These are phyloP conservation scores for Cladobotryum protrusum DNA, from an alignment of 2,329 filamentous ascomycete genomes.

Conservation along the genomic window DNA sequence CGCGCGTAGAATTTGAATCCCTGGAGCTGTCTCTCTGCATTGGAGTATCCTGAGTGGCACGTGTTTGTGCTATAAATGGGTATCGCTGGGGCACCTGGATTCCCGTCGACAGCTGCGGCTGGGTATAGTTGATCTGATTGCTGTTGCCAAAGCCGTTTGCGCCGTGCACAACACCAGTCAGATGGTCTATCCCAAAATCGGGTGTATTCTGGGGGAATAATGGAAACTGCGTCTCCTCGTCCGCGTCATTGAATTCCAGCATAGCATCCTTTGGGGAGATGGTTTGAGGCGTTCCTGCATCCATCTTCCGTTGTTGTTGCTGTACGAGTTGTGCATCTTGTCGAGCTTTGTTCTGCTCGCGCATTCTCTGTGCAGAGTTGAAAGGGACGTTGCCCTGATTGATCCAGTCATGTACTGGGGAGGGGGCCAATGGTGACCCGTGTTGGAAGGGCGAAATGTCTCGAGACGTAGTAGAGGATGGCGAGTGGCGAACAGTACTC, in stretches of 20 bases:
- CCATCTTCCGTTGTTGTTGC: conserved; percentile 33
- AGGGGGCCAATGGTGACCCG: conserved; percentile 69
- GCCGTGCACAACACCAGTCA: conserved; percentile 29
- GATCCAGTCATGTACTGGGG: conserved; percentile 38
- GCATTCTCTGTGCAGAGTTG: conserved; percentile 51
- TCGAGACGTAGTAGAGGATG: conserved; percentile 44
- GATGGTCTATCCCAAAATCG: conserved; percentile 36
- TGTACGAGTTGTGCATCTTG: conserved; percentile 46
- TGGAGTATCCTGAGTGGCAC: conserved; percentile 28
- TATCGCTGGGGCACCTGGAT: conserved; percentile 46
- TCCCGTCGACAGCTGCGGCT: conserved; percentile 31
- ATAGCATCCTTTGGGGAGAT: conserved; percentile 93
- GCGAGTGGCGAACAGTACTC: conserved; percentile 46
- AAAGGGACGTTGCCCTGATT: conserved; percentile 27
- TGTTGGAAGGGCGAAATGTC: conserved; percentile 32
- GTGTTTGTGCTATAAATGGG: conserved; percentile 38
- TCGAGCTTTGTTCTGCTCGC: conserved; percentile 56
- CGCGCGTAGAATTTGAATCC: conserved; percentile 38
- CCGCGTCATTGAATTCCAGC: conserved; percentile 73
- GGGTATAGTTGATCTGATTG: conserved; percentile 21
- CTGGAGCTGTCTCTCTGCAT: conserved; percentile 37
- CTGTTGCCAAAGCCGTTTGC: conserved; percentile 13
- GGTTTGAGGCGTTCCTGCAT: conserved; percentile 61
- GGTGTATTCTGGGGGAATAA: conserved; percentile 62
- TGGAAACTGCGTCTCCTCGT: conserved; percentile 63